These are phyloP conservation scores for Epicoccum nigrum DNA, from an alignment of 2,329 filamentous ascomycete genomes.

Conservation along the genomic window DNA sequence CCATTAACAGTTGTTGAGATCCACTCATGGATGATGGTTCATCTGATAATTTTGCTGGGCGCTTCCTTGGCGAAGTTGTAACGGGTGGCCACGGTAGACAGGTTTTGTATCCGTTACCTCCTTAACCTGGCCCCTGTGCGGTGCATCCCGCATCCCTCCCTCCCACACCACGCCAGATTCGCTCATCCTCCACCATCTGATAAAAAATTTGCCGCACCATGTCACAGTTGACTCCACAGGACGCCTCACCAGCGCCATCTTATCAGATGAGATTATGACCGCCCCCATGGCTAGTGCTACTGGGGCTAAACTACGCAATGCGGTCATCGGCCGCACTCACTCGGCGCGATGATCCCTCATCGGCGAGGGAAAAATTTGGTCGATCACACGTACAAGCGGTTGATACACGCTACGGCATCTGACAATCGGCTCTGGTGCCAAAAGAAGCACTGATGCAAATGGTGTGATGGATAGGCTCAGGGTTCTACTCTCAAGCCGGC, in stretches of 20 bases:
- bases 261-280: constrained; percentile 37
- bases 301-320: constrained; percentile 18
- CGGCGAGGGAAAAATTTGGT: constrained; percentile 16
- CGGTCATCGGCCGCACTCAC: constrained; percentile 20
- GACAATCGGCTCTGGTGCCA: constrained; percentile 23
- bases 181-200: constrained; percentile 26
- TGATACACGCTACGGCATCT: constrained; percentile 13
- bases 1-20: constrained; percentile 4
- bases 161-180: constrained; percentile 13
- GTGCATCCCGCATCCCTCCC: constrained; percentile 17
- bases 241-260: constrained; percentile 30
- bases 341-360: constrained; percentile 23
- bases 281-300: constrained; percentile 11
- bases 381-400: constrained; percentile 15
- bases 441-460: constrained; percentile 21
- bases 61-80: background rate
- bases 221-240: constrained; percentile 1
- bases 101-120: background rate
- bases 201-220: constrained; percentile 25
- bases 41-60: constrained; percentile 24
- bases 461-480: constrained; percentile 13
- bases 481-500: constrained; percentile 12
- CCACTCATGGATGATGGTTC: constrained; percentile 14
- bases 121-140: background rate
- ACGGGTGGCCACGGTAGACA: constrained; percentile 8